Conservation (phyloP, 1,284 basidiomycete species). For the Leccinum subatratum region DNA sequence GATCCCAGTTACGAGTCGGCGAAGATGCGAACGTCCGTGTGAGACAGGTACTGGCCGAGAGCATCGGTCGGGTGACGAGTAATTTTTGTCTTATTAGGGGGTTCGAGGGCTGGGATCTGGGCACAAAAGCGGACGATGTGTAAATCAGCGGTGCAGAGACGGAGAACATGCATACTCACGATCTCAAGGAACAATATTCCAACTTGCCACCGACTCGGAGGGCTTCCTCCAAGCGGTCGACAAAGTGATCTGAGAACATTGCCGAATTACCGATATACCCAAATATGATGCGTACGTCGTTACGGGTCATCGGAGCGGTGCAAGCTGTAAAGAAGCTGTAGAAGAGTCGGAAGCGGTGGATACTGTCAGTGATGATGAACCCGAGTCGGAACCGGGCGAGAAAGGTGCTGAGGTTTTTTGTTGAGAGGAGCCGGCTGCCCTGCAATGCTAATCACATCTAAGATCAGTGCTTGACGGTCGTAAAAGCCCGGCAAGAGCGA, state of each 20-base stretch:
- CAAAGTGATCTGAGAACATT: conserved; percentile 60
- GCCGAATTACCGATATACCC: conserved; percentile 64
- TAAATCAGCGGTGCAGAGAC: conserved; percentile 3
- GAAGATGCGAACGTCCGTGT: conserved; percentile 67
- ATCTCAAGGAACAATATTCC: conserved; percentile 73
- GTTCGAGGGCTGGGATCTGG: conserved; percentile 74
- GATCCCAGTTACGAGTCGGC: conserved; percentile 89
- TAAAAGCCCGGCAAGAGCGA: conserved; percentile 61
- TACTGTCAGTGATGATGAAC: conserved; percentile 33
- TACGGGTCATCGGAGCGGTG: conserved; percentile 70
- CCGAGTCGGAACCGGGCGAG: conserved; percentile 24
- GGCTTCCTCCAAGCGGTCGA: conserved; percentile 43
- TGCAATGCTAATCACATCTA: conserved; percentile 22
- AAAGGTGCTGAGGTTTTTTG: conserved; percentile 32
- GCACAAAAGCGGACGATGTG: background rate
- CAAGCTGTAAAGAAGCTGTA: conserved; percentile 36
- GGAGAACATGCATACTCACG: conserved; percentile 40
- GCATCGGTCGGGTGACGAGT: conserved; percentile 77
- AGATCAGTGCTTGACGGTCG: conserved; percentile 6
- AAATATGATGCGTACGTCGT: conserved; percentile 66
- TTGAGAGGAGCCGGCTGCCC: conserved; percentile 45
- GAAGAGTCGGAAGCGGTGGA: conserved; percentile 39
- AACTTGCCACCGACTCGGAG: no score
- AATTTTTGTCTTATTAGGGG: conserved; percentile 82
- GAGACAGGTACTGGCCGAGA: conserved; percentile 58